Evolutionary conservation across 2,329 filamentous ascomycete genomes (phyloP).

Genomic region (Colletotrichum neosansevieriae): DNA sequence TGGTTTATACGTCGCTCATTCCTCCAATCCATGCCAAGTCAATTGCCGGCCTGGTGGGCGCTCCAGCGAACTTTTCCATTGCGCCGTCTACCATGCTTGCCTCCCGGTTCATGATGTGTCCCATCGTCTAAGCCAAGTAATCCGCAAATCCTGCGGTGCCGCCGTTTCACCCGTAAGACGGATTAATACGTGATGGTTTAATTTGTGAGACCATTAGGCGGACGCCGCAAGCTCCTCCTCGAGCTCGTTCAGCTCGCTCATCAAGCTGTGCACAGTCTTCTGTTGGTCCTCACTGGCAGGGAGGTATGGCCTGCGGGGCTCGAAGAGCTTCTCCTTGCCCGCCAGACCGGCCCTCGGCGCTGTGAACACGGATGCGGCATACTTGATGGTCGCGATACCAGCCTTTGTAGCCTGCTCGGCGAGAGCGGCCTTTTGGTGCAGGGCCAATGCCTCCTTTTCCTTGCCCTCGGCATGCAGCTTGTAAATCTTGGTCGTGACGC

Average conservation of each 20-base stretch:
- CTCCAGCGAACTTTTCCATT: background rate
- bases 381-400: slow-evolving; percentile 77
- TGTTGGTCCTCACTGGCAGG: slow-evolving; percentile 58
- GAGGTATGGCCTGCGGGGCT: slow-evolving; percentile 72
- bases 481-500: slow-evolving; percentile 69
- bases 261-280: slow-evolving; percentile 53
- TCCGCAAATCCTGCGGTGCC: background rate
- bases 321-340: slow-evolving; percentile 67
- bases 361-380: slow-evolving; percentile 71
- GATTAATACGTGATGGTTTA: background rate
- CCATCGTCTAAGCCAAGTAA: background rate
- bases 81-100: slow-evolving; percentile 5
- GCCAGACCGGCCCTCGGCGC: slow-evolving; percentile 70
- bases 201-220: background rate
- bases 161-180: background rate
- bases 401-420: slow-evolving; percentile 75
- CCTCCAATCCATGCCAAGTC: background rate
- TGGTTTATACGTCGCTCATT: background rate
- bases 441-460: slow-evolving; percentile 66
- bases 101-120: background rate
- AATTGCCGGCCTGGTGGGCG: background rate
- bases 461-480: slow-evolving; percentile 70
- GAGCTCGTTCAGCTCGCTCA: slow-evolving; percentile 59
- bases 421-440: slow-evolving; percentile 73
- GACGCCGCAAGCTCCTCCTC: slow-evolving; percentile 47